Percentiles rank a stretch among this genome's conserved stretches.
Conservation (phyloP, 768 basidiomycete genomes). For the Leccinellum albellum region DNA sequence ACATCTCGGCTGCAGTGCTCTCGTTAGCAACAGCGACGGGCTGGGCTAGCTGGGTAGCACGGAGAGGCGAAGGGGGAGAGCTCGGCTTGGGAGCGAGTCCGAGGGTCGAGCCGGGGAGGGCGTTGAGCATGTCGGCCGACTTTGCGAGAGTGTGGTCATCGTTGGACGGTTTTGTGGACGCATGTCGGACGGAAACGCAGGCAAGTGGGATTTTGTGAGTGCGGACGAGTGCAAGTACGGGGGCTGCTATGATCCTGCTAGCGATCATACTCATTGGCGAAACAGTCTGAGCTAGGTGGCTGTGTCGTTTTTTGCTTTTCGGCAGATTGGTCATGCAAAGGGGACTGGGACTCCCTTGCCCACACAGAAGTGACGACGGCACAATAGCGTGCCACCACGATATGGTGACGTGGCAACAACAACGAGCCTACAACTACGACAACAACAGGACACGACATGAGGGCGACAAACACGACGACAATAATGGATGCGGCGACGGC, state of each 20-base stretch:
- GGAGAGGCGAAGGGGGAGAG: background rate
- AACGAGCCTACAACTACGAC: too few relatives aligned
- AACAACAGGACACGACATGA: too few relatives aligned
- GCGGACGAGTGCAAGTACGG: background rate
- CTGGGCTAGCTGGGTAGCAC: background rate
- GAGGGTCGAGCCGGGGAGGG: constrained; percentile 22
- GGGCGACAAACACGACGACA: too few relatives aligned
- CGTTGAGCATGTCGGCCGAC: constrained; percentile 21
- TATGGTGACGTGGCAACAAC: too few relatives aligned
- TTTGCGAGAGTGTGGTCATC: constrained; percentile 24
- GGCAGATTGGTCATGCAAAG: too few relatives aligned
- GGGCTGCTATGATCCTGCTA: constrained; percentile 4
- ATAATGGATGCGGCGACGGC: too few relatives aligned
- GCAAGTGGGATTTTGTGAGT: background rate
- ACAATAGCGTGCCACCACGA: too few relatives aligned
- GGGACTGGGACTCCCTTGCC: too few relatives aligned
- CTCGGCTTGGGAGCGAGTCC: constrained; percentile 13
- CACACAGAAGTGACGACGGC: too few relatives aligned
- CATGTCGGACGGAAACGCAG: constrained; percentile 9
- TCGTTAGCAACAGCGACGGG: background rate
- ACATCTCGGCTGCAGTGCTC: constrained; percentile 25
- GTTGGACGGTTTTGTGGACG: constrained; percentile 13
- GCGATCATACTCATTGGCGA: constrained; percentile 7
- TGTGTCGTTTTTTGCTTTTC: background rate
- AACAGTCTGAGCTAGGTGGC: background rate